Evolutionary conservation across 2,329 filamentous ascomycete species (phyloP).

Genomic region (Epichloe baconii): DNA sequence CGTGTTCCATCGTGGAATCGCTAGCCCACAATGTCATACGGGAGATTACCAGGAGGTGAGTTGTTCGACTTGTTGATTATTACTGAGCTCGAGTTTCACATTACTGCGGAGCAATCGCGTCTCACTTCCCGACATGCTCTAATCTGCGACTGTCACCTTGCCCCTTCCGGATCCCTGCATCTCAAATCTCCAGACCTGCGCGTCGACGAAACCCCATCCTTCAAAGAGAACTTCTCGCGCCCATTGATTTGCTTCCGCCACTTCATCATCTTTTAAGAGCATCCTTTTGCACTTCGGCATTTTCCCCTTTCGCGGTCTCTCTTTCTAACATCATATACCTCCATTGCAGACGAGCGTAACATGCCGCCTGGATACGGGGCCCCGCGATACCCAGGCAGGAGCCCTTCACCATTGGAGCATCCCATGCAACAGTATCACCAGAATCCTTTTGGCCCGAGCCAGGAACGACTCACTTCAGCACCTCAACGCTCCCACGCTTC

Average conservation of each 20-base stretch:
- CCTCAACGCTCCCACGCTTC: constrained; percentile 38
- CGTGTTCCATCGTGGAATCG: neutral
- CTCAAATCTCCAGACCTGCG: neutral
- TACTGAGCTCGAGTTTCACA: neutral
- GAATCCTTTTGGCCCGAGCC: constrained; percentile 17
- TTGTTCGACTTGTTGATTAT: neutral
- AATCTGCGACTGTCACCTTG: neutral
- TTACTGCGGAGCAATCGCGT: neutral
- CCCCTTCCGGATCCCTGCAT: neutral
- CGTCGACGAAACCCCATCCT: neutral
- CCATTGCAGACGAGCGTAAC: neutral
- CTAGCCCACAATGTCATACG: constrained; percentile 3
- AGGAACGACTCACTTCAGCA: constrained; percentile 20
- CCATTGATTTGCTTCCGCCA: neutral
- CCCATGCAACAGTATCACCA: constrained; percentile 3
- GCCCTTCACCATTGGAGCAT: constrained; percentile 1
- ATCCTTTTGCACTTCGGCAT: neutral
- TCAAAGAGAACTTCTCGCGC: neutral
- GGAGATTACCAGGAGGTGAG: constrained; percentile 1
- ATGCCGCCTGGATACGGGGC: neutral
- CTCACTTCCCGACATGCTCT: neutral
- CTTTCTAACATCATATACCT: neutral
- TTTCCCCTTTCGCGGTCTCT: neutral
- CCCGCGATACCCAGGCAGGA: neutral
- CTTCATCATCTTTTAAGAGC: neutral